Conservation (phyloP, 2,329 filamentous ascomycete species). For the Fusarium sp. region DNA sequence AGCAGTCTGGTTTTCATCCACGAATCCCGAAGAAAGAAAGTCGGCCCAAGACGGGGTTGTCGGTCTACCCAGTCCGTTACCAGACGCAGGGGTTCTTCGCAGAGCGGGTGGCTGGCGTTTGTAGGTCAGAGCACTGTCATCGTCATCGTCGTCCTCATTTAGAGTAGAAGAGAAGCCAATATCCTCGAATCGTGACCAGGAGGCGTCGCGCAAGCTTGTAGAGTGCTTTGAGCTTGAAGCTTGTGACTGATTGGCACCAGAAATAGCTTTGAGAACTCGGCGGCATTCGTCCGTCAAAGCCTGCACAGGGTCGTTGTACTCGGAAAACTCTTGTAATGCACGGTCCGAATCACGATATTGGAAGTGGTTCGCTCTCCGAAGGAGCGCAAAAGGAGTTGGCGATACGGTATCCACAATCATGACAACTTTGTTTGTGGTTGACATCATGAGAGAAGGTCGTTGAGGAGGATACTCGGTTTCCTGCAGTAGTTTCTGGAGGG, state of each 20-base stretch:
- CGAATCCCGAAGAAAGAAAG: constrained; percentile 92
- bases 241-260: constrained; percentile 85
- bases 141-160: constrained; percentile 74
- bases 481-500: constrained; percentile 86
- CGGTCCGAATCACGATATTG: constrained; percentile 90
- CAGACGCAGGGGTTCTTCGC: constrained; percentile 71
- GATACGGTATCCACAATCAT: constrained; percentile 98
- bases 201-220: constrained; percentile 80
- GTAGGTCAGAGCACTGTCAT: constrained; percentile 56
- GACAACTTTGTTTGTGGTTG: constrained; percentile 84
- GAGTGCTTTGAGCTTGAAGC: constrained; percentile 75
- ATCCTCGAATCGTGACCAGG: constrained; percentile 97
- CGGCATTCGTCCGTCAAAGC: constrained; percentile 94
- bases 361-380: constrained; percentile 92
- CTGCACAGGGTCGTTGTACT: constrained; percentile 86
- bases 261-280: constrained; percentile 87
- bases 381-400: constrained; percentile 88
- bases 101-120: constrained; percentile 58
- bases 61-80: constrained; percentile 76
- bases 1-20: constrained; percentile 71
- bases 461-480: constrained; percentile 95
- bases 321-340: constrained; percentile 84
- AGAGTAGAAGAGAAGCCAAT: constrained; percentile 84
- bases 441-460: constrained; percentile 77
- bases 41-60: constrained; percentile 99